Evolutionary conservation across 352 stramenopile species (phyloP).

Genomic region (Phytopythium sindhum): DNA sequence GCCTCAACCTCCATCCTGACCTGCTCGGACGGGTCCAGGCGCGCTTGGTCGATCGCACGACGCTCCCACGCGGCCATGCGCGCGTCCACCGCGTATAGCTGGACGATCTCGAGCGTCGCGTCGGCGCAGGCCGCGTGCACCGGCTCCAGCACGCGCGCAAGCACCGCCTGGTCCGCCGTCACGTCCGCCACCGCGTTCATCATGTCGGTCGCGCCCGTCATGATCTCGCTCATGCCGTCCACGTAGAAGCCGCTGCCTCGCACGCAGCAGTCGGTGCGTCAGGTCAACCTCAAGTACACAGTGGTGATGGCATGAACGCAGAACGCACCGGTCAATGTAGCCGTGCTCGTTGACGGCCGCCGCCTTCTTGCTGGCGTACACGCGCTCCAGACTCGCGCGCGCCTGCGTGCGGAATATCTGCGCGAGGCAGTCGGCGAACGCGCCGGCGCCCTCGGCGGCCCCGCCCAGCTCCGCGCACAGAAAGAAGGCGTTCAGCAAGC

Average conservation of each 20-base stretch:
- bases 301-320: neutral
- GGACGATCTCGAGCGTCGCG: slow-evolving; percentile 60
- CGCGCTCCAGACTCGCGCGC: slow-evolving; percentile 44
- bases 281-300: neutral
- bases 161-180: slow-evolving; percentile 27
- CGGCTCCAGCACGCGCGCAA: slow-evolving; percentile 44
- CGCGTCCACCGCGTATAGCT: slow-evolving; percentile 69
- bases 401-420: slow-evolving; percentile 57
- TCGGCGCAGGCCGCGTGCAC: slow-evolving; percentile 59
- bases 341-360: slow-evolving; percentile 72
- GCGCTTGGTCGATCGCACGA: slow-evolving; percentile 51
- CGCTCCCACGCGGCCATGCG: slow-evolving; percentile 78
- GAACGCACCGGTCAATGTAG: slow-evolving; percentile 66
- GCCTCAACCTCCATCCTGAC: slow-evolving; percentile 37
- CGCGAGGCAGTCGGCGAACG: slow-evolving; percentile 43
- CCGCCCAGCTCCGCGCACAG: slow-evolving; percentile 45
- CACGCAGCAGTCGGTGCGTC: neutral
- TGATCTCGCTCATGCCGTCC: slow-evolving; percentile 62
- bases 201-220: slow-evolving; percentile 69
- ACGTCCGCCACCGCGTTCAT: slow-evolving; percentile 80
- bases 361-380: slow-evolving; percentile 43
- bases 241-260: slow-evolving; percentile 59
- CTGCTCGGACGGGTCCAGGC: slow-evolving; percentile 27
- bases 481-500: slow-evolving; percentile 40
- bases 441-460: slow-evolving; percentile 18